These are phyloP conservation scores for Mycena citricolor DNA, from an alignment of 1,284 basidiomycete genomes.

Conservation along the genomic window DNA sequence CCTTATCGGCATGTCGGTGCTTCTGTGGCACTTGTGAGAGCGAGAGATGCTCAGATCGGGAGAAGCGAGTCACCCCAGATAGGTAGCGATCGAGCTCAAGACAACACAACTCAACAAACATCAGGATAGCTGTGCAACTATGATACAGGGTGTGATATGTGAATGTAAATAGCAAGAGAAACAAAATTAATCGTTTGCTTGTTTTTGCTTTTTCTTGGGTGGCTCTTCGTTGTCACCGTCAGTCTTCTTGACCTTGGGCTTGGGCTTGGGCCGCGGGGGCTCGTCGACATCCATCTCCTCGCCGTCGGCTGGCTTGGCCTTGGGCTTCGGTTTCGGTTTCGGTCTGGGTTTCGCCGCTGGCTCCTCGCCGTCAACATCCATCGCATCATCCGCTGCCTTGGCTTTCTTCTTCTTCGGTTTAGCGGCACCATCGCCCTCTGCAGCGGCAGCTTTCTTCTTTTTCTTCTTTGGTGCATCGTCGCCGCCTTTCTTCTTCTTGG, in stretches of 20 bases:
- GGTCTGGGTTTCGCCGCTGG: slow-evolving; percentile 27
- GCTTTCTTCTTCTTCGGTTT: slow-evolving; percentile 21
- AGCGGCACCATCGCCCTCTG: slow-evolving; percentile 36
- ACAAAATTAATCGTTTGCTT: slow-evolving; percentile 22
- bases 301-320: slow-evolving; percentile 23
- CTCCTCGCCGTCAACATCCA: slow-evolving; percentile 27
- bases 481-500: slow-evolving; percentile 39
- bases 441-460: slow-evolving; percentile 36
- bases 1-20: too few relatives aligned
- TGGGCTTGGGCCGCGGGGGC: slow-evolving; percentile 38
- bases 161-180: too few relatives aligned
- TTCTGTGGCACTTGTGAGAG: too few relatives aligned
- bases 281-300: slow-evolving; percentile 21
- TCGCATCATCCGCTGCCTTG: slow-evolving; percentile 15
- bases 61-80: too few relatives aligned
- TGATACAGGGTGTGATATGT: too few relatives aligned
- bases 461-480: slow-evolving; percentile 25
- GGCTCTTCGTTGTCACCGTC: slow-evolving; percentile 49
- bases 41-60: too few relatives aligned
- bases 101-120: too few relatives aligned
- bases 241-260: slow-evolving; percentile 48
- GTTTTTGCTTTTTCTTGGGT: slow-evolving; percentile 72
- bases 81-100: too few relatives aligned
- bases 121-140: too few relatives aligned
- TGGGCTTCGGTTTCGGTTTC: slow-evolving; percentile 28